Evolutionary conservation across 2,329 filamentous ascomycete genomes (phyloP).

Genomic region (Microcyclospora tardicrescens): DNA sequence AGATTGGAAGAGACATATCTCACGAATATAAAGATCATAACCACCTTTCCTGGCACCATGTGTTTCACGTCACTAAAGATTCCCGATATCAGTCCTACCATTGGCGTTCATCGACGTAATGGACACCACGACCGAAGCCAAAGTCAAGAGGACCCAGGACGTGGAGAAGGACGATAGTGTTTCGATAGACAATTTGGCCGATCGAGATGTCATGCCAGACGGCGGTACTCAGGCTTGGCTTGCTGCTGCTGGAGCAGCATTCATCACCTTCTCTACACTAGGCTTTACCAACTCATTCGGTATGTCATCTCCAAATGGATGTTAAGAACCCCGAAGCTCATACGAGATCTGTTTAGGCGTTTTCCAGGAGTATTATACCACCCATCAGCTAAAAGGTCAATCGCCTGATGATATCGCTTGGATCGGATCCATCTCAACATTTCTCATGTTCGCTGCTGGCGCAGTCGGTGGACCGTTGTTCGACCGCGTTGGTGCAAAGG

Average conservation of each 20-base stretch:
- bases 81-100: no score
- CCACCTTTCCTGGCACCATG: no score
- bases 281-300: not conserved
- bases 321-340: no score
- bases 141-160: no score
- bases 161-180: no score
- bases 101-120: no score
- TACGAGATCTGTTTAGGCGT: not conserved
- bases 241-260: not conserved
- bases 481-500: not conserved
- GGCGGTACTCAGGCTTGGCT: not conserved
- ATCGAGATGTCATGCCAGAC: not conserved
- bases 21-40: no score
- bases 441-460: not conserved
- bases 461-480: not conserved
- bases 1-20: no score
- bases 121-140: no score
- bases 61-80: no score
- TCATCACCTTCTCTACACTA: not conserved
- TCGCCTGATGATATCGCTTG: not conserved
- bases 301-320: no score
- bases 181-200: no score
- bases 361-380: not conserved
- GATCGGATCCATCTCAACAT: not conserved
- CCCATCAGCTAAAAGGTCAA: not conserved